Conservation (phyloP, 1,284 basidiomycete species). For the Meira nashicola region DNA sequence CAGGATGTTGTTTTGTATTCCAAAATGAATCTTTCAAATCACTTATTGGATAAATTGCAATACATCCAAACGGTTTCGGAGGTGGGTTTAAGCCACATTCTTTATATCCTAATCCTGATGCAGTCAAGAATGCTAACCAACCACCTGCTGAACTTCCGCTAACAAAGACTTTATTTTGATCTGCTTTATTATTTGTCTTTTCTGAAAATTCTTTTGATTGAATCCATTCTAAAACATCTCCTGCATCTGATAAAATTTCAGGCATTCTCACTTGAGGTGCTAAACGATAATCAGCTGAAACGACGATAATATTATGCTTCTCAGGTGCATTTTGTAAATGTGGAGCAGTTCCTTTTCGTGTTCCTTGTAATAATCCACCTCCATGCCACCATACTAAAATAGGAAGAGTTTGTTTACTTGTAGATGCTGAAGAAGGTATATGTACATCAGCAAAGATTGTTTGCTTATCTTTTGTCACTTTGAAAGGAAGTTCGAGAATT, state of each 20-base stretch:
- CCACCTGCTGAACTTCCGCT: constrained; percentile 34
- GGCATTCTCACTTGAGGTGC: constrained; percentile 36
- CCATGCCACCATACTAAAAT: constrained; percentile 40
- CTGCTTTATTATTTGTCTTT: constrained; percentile 16
- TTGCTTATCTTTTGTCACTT: too few species aligned
- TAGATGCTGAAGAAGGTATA: background rate
- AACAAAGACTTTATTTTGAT: constrained; percentile 24
- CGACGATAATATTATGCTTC: constrained; percentile 21
- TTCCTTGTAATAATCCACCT: constrained; percentile 26
- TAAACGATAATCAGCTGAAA: constrained; percentile 36
- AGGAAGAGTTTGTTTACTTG: background rate
- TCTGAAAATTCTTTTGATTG: constrained; percentile 21
- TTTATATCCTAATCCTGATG: constrained; percentile 27
- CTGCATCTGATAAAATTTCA: constrained; percentile 28
- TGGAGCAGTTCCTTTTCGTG: constrained; percentile 15
- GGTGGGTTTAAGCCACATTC: constrained; percentile 20
- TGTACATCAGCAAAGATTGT: background rate
- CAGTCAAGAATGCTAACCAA: constrained; percentile 32
- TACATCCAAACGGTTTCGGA: constrained; percentile 11
- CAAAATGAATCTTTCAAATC: constrained; percentile 34
- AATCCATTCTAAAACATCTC: constrained; percentile 19
- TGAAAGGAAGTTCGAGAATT: too few species aligned
- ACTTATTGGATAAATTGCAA: constrained; percentile 41
- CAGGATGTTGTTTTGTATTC: constrained; percentile 31
- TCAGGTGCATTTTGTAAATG: constrained; percentile 26